Conservation (phyloP, 78 protist species). For the Dictyostelium intermedium region DNA sequence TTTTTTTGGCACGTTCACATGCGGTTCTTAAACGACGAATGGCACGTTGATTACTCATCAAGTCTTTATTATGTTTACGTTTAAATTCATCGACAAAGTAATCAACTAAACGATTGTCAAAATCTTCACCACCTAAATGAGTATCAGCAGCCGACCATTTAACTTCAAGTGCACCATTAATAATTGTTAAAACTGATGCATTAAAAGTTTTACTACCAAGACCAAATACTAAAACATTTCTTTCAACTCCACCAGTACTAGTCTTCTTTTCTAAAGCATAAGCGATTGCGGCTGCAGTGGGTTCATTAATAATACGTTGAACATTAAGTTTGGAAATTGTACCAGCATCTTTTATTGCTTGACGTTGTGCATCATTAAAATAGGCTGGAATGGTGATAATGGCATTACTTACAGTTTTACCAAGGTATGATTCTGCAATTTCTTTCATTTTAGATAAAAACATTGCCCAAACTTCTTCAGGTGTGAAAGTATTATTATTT, state of each 20-base stretch:
- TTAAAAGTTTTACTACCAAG: conserved; percentile 99
- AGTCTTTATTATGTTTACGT: conserved; percentile 85
- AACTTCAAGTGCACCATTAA: conserved; percentile 97
- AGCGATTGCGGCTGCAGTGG: conserved; percentile 99
- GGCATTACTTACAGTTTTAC: conserved; percentile 85
- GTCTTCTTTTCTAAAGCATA: conserved; percentile 97
- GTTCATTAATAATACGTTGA: conserved; percentile 98
- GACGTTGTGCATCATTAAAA: conserved; percentile 97
- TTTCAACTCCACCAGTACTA: conserved; percentile 78
- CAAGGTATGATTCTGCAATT: conserved; percentile 91
- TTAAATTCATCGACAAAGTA: conserved; percentile 86
- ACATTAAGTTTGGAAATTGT: conserved; percentile 93
- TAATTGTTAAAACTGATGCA: conserved; percentile 95
- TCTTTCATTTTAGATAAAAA: conserved; percentile 94
- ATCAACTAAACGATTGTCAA: conserved; percentile 95
- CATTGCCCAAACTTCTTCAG: conserved; percentile 95
- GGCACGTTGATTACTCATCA: conserved; percentile 83
- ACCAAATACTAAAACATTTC: conserved; percentile 96
- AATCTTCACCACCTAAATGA: conserved; percentile 99
- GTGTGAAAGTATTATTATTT: conserved; percentile 80
- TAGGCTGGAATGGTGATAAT: conserved; percentile 97
- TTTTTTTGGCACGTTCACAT: conserved; percentile 94
- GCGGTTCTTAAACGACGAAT: conserved; percentile 94
- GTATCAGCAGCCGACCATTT: conserved; percentile 96
- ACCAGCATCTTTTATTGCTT: conserved; percentile 99